Conservation (phyloP, 768 basidiomycete species). For the Serendipita vermifera region DNA sequence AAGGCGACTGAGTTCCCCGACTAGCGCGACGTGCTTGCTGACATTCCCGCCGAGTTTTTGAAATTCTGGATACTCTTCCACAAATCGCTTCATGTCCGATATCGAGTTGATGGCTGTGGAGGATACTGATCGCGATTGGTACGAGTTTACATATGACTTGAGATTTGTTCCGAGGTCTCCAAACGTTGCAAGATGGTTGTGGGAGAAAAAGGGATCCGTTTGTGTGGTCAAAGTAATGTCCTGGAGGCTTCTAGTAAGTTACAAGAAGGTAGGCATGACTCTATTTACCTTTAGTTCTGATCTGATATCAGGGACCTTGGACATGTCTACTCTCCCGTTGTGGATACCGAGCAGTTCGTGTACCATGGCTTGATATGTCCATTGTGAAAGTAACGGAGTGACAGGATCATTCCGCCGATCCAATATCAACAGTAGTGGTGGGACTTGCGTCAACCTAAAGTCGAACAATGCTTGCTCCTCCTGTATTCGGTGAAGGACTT, state of each 20-base stretch:
- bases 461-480: constrained; percentile 77
- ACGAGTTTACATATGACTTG: constrained; percentile 86
- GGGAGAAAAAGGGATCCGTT: constrained; percentile 89
- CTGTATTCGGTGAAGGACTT: constrained; percentile 76
- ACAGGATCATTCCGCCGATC: constrained; percentile 96
- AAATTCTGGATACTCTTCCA: constrained; percentile 98
- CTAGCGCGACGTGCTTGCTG: constrained; percentile 94
- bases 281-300: constrained; percentile 67
- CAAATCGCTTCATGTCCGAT: constrained; percentile 90
- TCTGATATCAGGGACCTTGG: constrained; percentile 68
- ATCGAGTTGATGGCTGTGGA: constrained; percentile 84
- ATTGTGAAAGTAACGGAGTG: constrained; percentile 89
- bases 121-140: constrained; percentile 69
- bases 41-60: constrained; percentile 94
- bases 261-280: not conserved
- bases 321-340: constrained; percentile 83
- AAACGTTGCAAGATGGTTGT: constrained; percentile 83
- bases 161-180: constrained; percentile 89
- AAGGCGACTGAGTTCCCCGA: constrained; percentile 87
- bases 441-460: constrained; percentile 76
- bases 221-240: constrained; percentile 87
- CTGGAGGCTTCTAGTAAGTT: constrained; percentile 27
- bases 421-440: constrained; percentile 80
- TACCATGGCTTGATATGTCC: constrained; percentile 99
- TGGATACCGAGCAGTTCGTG: constrained; percentile 89